These are phyloP conservation scores for Eutrema heterophyllum DNA, from an alignment of 345 rosid genomes.

Conservation along the genomic window DNA sequence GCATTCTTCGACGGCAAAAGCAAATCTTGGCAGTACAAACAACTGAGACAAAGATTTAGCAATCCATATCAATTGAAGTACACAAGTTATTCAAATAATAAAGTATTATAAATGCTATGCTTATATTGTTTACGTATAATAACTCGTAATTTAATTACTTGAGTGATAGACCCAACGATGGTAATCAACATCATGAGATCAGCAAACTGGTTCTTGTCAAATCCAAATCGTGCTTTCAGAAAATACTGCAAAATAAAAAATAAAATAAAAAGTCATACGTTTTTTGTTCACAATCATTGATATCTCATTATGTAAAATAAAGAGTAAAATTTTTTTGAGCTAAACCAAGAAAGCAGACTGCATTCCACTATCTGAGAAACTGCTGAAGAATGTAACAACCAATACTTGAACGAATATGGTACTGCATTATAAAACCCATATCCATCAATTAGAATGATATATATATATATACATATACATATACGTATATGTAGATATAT, in stretches of 20 bases:
- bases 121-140: background rate
- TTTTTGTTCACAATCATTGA: background rate
- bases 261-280: background rate
- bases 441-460: background rate
- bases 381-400: constrained; percentile 66
- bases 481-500: background rate
- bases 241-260: constrained; percentile 52
- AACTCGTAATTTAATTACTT: constrained; percentile 33
- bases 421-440: constrained; percentile 40
- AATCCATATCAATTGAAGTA: background rate
- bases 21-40: constrained; percentile 59
- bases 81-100: background rate
- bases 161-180: constrained; percentile 54
- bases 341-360: constrained; percentile 56
- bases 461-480: background rate
- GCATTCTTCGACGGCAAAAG: constrained; percentile 51
- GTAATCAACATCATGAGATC: constrained; percentile 57
- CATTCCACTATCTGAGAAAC: constrained; percentile 64
- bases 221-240: constrained; percentile 88
- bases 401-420: constrained; percentile 61
- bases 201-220: constrained; percentile 71
- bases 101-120: background rate
- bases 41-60: constrained; percentile 40
- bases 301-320: background rate
- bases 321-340: background rate